Percentiles rank a stretch among this genome's conserved stretches.
Evolutionary conservation across 1,139 yeast genomes (phyloP).

Genomic region (Pichiaceae sp.): DNA sequence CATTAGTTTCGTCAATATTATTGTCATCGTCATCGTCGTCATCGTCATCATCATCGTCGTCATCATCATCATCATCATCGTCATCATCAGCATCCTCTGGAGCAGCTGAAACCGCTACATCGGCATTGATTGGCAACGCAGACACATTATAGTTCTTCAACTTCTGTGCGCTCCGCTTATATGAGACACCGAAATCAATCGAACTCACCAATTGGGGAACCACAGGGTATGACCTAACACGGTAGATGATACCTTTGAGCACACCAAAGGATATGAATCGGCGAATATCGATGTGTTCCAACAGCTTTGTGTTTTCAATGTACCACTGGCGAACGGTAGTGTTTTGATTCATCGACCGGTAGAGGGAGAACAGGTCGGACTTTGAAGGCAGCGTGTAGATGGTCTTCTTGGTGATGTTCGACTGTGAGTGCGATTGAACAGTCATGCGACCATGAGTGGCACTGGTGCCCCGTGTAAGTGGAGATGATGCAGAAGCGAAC

Average conservation of each 20-base stretch:
- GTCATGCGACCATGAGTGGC: background rate
- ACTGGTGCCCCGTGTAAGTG: background rate
- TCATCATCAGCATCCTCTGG: constrained; percentile 3
- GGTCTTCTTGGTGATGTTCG: constrained; percentile 2
- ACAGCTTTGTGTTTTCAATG: constrained; percentile 45
- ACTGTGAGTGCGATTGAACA: background rate
- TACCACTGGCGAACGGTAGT: constrained; percentile 79
- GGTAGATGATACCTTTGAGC: constrained; percentile 68
- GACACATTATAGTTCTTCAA: constrained; percentile 12
- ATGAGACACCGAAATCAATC: constrained; percentile 15
- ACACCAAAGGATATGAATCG: constrained; percentile 84
- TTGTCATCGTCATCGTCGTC: constrained; percentile 13
- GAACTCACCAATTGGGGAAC: constrained; percentile 28
- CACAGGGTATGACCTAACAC: constrained; percentile 74
- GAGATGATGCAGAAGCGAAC: background rate
- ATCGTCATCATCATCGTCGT: constrained; percentile 7
- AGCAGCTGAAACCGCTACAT: constrained; percentile 1
- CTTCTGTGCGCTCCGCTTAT: constrained; percentile 1
- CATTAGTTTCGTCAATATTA: constrained; percentile 6
- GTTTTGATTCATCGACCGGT: constrained; percentile 73
- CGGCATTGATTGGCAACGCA: constrained; percentile 11
- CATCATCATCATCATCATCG: constrained; percentile 3
- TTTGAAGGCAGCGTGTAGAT: constrained; percentile 44
- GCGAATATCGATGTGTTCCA: constrained; percentile 68
- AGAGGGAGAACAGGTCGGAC: constrained; percentile 63